A percentile compares a stretch with the other conserved stretches of the same genome.
These are phyloP conservation scores for Xylaria sp. DNA, from an alignment of 2,329 filamentous ascomycete genomes.

Conservation along the genomic window DNA sequence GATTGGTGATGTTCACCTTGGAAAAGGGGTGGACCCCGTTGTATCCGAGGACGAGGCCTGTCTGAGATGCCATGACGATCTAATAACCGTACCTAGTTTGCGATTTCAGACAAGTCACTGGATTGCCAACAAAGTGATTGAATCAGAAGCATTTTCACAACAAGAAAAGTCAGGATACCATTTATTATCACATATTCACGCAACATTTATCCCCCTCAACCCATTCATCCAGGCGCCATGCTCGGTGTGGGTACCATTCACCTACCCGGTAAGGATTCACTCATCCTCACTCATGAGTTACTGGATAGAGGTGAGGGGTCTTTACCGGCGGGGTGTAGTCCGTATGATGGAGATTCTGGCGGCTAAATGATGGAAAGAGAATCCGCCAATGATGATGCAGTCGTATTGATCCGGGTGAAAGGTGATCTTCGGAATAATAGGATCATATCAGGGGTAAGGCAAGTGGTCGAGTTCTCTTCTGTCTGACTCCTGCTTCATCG, in stretches of 20 bases:
- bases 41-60: slow-evolving; percentile 46
- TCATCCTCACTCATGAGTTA: background rate
- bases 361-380: slow-evolving; percentile 29
- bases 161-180: background rate
- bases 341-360: slow-evolving; percentile 24
- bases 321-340: slow-evolving; percentile 10
- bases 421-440: too few relatives aligned
- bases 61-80: slow-evolving; percentile 27
- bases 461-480: too few relatives aligned
- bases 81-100: background rate
- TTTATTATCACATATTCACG: background rate
- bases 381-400: slow-evolving; percentile 24
- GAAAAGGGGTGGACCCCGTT: slow-evolving; percentile 51
- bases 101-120: background rate
- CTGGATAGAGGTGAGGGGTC: slow-evolving; percentile 26
- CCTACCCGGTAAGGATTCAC: background rate
- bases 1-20: slow-evolving; percentile 44
- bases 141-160: background rate
- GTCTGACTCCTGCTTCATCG: too few relatives aligned
- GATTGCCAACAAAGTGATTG: background rate
- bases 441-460: too few relatives aligned
- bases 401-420: slow-evolving; percentile 22
- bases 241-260: slow-evolving; percentile 3
- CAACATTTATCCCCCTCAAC: background rate
- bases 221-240: slow-evolving; percentile 9